These are phyloP conservation scores for Talaromyces sp. DNA, from an alignment of 2,329 filamentous ascomycete species.

Conservation along the genomic window DNA sequence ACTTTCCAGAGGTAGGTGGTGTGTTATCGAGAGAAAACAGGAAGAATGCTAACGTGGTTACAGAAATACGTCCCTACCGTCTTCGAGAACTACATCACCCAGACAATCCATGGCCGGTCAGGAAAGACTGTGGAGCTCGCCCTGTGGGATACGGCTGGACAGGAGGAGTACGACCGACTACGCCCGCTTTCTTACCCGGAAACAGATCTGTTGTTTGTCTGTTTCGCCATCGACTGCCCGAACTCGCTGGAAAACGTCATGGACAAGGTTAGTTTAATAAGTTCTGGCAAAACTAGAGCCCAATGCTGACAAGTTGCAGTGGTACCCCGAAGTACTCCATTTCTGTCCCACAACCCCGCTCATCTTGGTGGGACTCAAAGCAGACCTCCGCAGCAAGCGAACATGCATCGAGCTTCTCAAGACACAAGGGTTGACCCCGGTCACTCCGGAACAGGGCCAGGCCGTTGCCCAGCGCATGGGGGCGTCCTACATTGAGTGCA, in stretches of 20 bases:
- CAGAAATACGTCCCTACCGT: constrained; percentile 99
- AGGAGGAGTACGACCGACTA: constrained; percentile 50
- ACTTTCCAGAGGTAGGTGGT: constrained; percentile 84
- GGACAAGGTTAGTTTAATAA: constrained; percentile 69
- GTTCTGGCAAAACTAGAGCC: neutral
- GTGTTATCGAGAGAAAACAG: neutral
- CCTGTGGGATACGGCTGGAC: constrained; percentile 88
- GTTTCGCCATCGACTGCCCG: constrained; percentile 97
- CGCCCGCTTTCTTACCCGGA: constrained; percentile 95
- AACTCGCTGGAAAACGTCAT: constrained; percentile 97
- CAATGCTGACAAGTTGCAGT: constrained; percentile 50
- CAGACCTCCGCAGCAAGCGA: constrained; percentile 89
- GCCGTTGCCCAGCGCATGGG: constrained; percentile 88
- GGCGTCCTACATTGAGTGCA: constrained; percentile 95
- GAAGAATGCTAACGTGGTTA: neutral
- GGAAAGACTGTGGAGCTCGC: constrained; percentile 96
- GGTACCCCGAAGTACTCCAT: constrained; percentile 98
- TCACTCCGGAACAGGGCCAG: constrained; percentile 84
- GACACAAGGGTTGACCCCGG: constrained; percentile 91
- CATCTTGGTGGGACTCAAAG: constrained; percentile 93
- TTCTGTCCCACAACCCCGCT: constrained; percentile 97
- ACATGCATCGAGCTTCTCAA: constrained; percentile 98
- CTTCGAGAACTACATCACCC: constrained; percentile 99
- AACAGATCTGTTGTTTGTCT: constrained; percentile 96
- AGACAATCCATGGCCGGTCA: constrained; percentile 77